phyloP scores from a whole-genome alignment of 2,329 filamentous ascomycete genomes.

The Penicillium frequentans region DNA sequence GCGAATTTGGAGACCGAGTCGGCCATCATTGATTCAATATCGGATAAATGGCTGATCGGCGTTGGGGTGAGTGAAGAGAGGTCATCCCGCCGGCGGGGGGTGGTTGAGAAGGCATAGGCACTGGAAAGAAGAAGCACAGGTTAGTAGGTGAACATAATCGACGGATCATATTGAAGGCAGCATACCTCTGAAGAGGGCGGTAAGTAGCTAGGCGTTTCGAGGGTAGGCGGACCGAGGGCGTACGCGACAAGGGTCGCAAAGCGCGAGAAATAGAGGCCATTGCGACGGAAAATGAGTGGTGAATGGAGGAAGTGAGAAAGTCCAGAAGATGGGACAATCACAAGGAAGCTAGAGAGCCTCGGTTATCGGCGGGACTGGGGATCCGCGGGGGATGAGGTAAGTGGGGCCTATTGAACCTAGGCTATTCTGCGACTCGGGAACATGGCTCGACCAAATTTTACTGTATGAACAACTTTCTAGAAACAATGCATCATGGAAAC shows the following conservation, averaged over 20 bases:
- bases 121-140: constrained; percentile 21
- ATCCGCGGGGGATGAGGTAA: constrained; percentile 18
- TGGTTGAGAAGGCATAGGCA: constrained; percentile 61
- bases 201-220: constrained; percentile 38
- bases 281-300: constrained; percentile 11
- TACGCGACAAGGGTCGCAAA: constrained; percentile 47
- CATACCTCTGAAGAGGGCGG: constrained; percentile 45
- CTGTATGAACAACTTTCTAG: no score
- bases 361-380: constrained; percentile 25
- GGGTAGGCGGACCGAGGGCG: constrained; percentile 39
- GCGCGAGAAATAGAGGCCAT: constrained; percentile 53
- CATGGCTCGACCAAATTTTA: neutral
- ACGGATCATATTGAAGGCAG: neutral
- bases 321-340: constrained; percentile 17
- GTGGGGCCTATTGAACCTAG: constrained; percentile 13
- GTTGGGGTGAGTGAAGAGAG: constrained; percentile 81
- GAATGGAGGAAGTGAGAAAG: constrained; percentile 1
- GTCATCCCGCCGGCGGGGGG: constrained; percentile 58
- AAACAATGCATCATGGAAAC: neutral
- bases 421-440: neutral
- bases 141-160: neutral
- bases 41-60: constrained; percentile 88
- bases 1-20: constrained; percentile 91
- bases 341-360: constrained; percentile 20
- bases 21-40: constrained; percentile 84